phyloP scores from a whole-genome alignment of 345 rosid species.

The Euphorbia lathyris region DNA sequence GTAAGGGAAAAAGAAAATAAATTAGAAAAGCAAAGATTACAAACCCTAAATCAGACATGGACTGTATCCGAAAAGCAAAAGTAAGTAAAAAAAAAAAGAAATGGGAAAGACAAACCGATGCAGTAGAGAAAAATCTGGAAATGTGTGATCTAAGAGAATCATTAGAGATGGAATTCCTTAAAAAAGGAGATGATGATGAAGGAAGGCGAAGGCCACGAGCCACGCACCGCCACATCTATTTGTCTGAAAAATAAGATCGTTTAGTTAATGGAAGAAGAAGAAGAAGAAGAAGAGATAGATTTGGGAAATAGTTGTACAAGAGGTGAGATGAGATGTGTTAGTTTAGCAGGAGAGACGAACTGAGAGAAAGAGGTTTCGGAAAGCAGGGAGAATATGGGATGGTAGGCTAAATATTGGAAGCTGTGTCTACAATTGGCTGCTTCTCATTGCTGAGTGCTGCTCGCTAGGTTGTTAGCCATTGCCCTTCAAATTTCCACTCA shows the following conservation, averaged over 20 bases:
- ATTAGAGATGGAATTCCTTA: conserved; percentile 44
- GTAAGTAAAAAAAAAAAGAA: background rate
- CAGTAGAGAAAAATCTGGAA: conserved; percentile 68
- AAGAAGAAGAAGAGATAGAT: background rate
- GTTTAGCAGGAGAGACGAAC: background rate
- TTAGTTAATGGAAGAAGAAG: background rate
- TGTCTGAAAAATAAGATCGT: background rate
- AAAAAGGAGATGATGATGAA: conserved; percentile 22
- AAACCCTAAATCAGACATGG: conserved; percentile 4
- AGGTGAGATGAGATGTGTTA: background rate
- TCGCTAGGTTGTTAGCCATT: background rate
- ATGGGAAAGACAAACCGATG: conserved; percentile 47
- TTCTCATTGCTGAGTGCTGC: background rate
- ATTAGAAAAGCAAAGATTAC: background rate
- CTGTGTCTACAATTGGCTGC: background rate
- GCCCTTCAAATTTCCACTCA: background rate
- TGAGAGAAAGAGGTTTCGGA: background rate
- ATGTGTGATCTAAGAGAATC: conserved; percentile 56
- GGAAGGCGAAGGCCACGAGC: conserved; percentile 79
- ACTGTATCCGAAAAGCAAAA: background rate
- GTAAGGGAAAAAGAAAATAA: background rate
- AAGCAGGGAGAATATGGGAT: too few relatives aligned
- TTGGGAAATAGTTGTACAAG: background rate
- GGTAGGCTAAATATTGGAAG: background rate
- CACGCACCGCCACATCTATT: conserved; percentile 96